These are phyloP conservation scores for Dorcoceras hygrometricum DNA, from an alignment of 257 asterid species.

Conservation along the genomic window DNA sequence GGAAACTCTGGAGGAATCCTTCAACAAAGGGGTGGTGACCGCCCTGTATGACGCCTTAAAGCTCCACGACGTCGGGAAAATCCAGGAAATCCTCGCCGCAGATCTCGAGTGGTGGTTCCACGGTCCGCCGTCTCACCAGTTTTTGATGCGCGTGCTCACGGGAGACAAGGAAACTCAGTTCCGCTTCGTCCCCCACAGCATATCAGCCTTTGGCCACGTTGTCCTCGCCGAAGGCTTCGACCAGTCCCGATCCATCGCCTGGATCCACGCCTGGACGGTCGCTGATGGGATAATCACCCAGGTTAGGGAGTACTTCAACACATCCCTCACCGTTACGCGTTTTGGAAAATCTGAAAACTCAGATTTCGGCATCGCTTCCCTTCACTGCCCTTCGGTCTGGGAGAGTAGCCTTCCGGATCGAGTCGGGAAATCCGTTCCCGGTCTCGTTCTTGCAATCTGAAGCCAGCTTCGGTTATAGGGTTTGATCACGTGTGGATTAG, in stretches of 20 bases:
- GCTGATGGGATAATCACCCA: constrained; percentile 93
- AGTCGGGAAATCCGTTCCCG: constrained; percentile 90
- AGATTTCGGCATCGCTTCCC: constrained; percentile 36
- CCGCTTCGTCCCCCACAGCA: constrained; percentile 61
- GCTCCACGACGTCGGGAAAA: constrained; percentile 58
- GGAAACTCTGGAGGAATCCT: constrained; percentile 86
- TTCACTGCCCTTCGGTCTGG: constrained; percentile 76
- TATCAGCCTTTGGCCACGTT: constrained; percentile 71
- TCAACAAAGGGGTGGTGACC: constrained; percentile 84
- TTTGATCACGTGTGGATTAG: neutral
- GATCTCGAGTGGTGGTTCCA: constrained; percentile 99
- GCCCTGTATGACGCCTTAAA: constrained; percentile 98
- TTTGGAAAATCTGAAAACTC: constrained; percentile 40
- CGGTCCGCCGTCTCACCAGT: constrained; percentile 97
- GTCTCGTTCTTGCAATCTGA: constrained; percentile 68
- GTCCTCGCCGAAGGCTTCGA: constrained; percentile 89
- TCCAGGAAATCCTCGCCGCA: constrained; percentile 75
- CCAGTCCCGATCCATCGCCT: constrained; percentile 52
- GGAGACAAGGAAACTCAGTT: constrained; percentile 52
- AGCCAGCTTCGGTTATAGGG: neutral
- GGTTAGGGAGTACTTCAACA: constrained; percentile 91
- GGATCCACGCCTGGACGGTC: constrained; percentile 99
- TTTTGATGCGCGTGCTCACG: constrained; percentile 93
- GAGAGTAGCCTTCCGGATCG: constrained; percentile 74
- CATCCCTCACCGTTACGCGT: constrained; percentile 86